phyloP scores from a whole-genome alignment of 2,329 filamentous ascomycete genomes.

The Venturia aucupariae region DNA sequence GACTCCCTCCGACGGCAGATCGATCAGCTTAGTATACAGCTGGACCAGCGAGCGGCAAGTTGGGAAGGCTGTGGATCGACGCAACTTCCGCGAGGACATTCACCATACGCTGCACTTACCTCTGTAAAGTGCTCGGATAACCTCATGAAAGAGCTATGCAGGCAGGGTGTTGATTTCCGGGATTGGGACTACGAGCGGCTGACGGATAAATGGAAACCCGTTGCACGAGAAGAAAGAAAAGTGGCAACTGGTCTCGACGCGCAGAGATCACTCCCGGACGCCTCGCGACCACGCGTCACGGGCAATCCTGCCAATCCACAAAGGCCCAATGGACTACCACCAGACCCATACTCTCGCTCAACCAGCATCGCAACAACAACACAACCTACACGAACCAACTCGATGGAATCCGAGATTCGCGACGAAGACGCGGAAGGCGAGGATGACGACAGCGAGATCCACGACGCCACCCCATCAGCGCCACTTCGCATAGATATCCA shows the following conservation, averaged over 20 bases:
- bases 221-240: constrained; percentile 26
- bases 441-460: constrained; percentile 13
- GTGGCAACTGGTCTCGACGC: constrained; percentile 24
- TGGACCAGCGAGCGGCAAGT: not conserved
- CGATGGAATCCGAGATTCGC: not conserved
- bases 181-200: constrained; percentile 34
- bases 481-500: not conserved
- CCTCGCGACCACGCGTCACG: constrained; percentile 10
- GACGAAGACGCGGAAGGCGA: constrained; percentile 15
- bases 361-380: constrained; percentile 10
- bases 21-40: constrained; percentile 28
- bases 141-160: constrained; percentile 30
- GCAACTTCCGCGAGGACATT: not conserved
- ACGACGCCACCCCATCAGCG: constrained; percentile 8
- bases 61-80: not conserved
- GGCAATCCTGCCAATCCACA: not conserved
- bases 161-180: constrained; percentile 25
- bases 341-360: not conserved
- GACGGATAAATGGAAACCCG: constrained; percentile 31
- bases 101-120: constrained; percentile 21
- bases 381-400: constrained; percentile 6
- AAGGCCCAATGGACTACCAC: not conserved
- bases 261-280: constrained; percentile 24
- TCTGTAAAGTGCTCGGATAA: constrained; percentile 29
- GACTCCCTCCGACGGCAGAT: constrained; percentile 33